These are phyloP conservation scores for Auxenochlorella pyrenoidosa DNA, from an alignment of 139 green algal species.

Conservation along the genomic window DNA sequence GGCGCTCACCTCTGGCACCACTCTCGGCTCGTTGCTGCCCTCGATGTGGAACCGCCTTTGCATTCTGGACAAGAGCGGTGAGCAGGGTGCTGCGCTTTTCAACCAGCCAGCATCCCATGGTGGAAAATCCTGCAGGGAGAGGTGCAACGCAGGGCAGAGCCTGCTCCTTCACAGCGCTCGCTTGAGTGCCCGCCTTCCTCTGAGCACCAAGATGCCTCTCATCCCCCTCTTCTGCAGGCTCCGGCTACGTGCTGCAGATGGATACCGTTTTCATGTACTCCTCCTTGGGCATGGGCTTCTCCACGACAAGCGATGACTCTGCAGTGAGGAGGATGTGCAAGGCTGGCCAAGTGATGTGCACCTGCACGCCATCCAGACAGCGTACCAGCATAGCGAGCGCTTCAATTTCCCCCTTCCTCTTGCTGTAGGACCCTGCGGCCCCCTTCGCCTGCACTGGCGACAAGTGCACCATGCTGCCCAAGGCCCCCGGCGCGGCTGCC, in stretches of 20 bases:
- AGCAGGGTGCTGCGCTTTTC: background rate
- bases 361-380: no score
- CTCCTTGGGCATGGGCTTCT: background rate
- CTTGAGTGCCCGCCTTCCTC: no score
- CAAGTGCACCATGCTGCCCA: background rate
- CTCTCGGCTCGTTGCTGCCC: background rate
- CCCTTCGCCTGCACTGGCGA: slow-evolving; percentile 21
- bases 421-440: background rate
- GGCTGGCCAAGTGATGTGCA: no score
- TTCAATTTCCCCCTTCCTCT: background rate
- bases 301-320: background rate
- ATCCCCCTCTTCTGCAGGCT: slow-evolving; percentile 2
- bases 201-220: background rate
- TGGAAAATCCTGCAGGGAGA: no score
- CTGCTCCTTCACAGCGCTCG: no score
- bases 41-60: slow-evolving; percentile 52
- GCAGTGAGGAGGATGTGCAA: no score
- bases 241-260: slow-evolving; percentile 27
- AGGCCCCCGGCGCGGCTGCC: background rate
- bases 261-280: slow-evolving; percentile 25
- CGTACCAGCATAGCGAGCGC: no score
- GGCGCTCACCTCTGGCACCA: background rate
- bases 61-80: slow-evolving; percentile 54
- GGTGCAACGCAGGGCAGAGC: no score
- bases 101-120: background rate